phyloP scores from a whole-genome alignment of 73 alveolate genomes.

The Paramecium caudatum region DNA sequence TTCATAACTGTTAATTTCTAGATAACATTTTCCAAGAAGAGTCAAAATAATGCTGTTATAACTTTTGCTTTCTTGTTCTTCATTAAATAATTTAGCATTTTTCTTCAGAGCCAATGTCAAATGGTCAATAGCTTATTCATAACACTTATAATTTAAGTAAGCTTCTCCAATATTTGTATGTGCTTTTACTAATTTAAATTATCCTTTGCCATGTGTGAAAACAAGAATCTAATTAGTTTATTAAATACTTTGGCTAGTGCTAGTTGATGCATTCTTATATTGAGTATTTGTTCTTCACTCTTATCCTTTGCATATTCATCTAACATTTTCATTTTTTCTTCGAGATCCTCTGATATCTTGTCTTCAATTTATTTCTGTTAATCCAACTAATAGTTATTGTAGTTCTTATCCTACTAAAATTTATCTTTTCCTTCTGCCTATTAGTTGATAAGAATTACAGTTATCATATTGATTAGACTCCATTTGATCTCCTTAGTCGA shows the following conservation, averaged over 20 bases:
- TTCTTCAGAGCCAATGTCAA: constrained; percentile 89
- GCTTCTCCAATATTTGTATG: constrained; percentile 91
- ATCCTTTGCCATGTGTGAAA: constrained; percentile 86
- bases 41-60: constrained; percentile 90
- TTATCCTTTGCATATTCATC: constrained; percentile 83
- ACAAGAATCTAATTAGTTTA: constrained; percentile 77
- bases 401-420: constrained; percentile 19
- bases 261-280: constrained; percentile 86
- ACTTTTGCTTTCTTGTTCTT: constrained; percentile 85
- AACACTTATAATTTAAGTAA: constrained; percentile 87
- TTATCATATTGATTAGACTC: constrained; percentile 26
- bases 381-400: constrained; percentile 18
- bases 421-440: neutral
- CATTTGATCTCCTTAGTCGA: constrained; percentile 11
- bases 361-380: constrained; percentile 79
- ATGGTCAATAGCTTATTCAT: constrained; percentile 94
- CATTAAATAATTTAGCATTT: constrained; percentile 87
- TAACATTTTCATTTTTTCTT: constrained; percentile 84
- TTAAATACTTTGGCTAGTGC: constrained; percentile 84
- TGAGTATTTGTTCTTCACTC: constrained; percentile 80
- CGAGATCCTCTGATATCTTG: constrained; percentile 89
- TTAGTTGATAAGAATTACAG: neutral
- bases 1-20: constrained; percentile 88
- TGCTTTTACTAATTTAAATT: constrained; percentile 87
- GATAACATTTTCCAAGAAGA: constrained; percentile 91